Evolutionary conservation across 768 basidiomycete genomes (phyloP).

Genomic region (Brasilioporus rufonigricans): DNA sequence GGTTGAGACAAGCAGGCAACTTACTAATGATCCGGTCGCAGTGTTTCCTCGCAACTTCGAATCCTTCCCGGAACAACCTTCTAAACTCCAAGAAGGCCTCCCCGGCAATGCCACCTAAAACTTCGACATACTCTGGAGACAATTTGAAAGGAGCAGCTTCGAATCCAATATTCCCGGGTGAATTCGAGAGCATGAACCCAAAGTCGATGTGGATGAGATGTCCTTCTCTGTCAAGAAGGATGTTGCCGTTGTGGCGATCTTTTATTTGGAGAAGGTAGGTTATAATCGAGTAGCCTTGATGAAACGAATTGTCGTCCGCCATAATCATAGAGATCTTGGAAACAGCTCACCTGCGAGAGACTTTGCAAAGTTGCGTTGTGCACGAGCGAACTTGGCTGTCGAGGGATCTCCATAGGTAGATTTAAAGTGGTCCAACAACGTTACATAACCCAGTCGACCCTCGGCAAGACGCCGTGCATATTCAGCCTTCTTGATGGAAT

Average conservation of each 20-base stretch:
- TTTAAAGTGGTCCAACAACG: constrained; percentile 88
- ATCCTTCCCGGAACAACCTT: constrained; percentile 86
- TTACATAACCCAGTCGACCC: constrained; percentile 82
- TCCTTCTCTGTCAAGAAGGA: constrained; percentile 91
- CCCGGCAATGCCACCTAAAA: constrained; percentile 82
- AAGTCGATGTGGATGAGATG: constrained; percentile 98
- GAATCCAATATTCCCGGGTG: constrained; percentile 96
- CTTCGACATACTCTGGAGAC: constrained; percentile 92
- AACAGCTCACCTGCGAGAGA: constrained; percentile 69
- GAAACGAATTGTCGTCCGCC: background rate
- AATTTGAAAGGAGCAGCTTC: constrained; percentile 99
- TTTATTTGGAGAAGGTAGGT: constrained; percentile 98
- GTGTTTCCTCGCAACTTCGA: constrained; percentile 91
- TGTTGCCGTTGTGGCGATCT: constrained; percentile 98
- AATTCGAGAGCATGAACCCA: constrained; percentile 96
- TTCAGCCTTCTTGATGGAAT: constrained; percentile 99
- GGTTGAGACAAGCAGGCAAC: constrained; percentile 22
- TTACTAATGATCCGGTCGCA: constrained; percentile 93
- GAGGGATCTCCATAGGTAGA: constrained; percentile 86
- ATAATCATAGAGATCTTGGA: background rate
- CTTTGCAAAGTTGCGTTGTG: constrained; percentile 92
- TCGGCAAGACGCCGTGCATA: constrained; percentile 85
- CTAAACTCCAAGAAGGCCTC: constrained; percentile 82
- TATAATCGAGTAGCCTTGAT: constrained; percentile 83
- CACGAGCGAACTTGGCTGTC: constrained; percentile 83